Evolutionary conservation across 129 eudicot species (phyloP).

Genomic region (Daucus carota): DNA sequence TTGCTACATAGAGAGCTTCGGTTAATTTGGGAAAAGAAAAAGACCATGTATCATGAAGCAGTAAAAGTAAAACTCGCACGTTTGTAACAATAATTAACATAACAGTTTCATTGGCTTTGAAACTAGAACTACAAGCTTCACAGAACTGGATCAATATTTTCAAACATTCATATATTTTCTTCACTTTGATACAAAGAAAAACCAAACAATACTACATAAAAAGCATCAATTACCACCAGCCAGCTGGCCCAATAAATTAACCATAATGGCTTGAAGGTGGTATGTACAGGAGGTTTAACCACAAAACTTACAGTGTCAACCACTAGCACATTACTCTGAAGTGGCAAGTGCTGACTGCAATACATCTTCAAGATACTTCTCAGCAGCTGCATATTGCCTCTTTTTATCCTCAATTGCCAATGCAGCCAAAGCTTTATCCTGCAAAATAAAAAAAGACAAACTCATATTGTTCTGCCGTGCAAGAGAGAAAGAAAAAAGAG

Average conservation of each 20-base stretch:
- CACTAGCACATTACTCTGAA: conserved; percentile 21
- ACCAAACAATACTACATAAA: neutral
- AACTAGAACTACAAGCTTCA: neutral
- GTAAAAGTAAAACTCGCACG: neutral
- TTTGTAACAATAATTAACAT: neutral
- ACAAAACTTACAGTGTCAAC: neutral
- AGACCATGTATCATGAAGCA: neutral
- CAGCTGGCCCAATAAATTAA: neutral
- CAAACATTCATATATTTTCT: neutral
- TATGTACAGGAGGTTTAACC: neutral
- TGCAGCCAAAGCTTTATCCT: conserved; percentile 98
- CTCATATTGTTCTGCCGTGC: neutral
- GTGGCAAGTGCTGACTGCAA: conserved; percentile 89
- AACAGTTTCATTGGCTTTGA: neutral
- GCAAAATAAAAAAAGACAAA: conserved; percentile 13
- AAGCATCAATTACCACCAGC: neutral
- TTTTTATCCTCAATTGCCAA: conserved; percentile 91
- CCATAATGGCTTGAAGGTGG: neutral
- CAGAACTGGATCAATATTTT: too few species aligned
- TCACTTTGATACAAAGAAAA: neutral
- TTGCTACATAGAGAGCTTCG: neutral
- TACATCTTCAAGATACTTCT: conserved; percentile 90
- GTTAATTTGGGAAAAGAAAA: neutral
- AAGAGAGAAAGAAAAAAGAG: neutral
- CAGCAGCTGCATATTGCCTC: conserved; percentile 87